A percentile compares a stretch with the other conserved stretches of the same genome.
These are phyloP conservation scores for Sclerotinia trifoliorum DNA, from an alignment of 2,329 filamentous ascomycete genomes.

Conservation along the genomic window DNA sequence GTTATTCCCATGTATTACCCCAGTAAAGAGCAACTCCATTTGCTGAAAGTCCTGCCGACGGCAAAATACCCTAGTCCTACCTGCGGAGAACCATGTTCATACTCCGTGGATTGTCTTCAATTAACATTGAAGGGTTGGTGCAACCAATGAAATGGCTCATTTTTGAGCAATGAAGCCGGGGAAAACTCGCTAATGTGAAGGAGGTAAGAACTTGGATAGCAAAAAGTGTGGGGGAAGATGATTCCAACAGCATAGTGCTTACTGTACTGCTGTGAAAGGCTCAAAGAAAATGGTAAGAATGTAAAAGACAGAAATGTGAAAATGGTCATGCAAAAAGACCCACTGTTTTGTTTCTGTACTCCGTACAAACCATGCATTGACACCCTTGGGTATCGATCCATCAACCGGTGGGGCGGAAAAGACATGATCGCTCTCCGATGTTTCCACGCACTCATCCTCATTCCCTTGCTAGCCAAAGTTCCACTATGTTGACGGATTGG, in stretches of 20 bases:
- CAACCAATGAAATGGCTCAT: not conserved
- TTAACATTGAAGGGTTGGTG: not conserved
- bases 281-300: not conserved
- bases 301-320: not conserved
- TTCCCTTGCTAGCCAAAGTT: not conserved
- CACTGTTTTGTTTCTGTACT: not conserved
- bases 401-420: slow-evolving; percentile 3
- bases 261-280: not conserved
- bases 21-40: not conserved
- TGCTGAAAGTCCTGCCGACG: not conserved
- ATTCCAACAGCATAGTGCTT: not conserved
- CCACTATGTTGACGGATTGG: not conserved
- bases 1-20: not conserved
- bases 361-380: not conserved
- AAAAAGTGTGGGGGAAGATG: not conserved
- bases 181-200: slow-evolving; percentile 7
- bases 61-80: not conserved
- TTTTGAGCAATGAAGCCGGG: not conserved
- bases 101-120: not conserved
- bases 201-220: not conserved
- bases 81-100: slow-evolving; percentile 17
- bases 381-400: not conserved
- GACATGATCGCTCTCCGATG: not conserved
- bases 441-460: not conserved
- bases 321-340: not conserved